Conservation (phyloP, 2,329 filamentous ascomycete genomes). For the Endoconidiophora polonica region DNA sequence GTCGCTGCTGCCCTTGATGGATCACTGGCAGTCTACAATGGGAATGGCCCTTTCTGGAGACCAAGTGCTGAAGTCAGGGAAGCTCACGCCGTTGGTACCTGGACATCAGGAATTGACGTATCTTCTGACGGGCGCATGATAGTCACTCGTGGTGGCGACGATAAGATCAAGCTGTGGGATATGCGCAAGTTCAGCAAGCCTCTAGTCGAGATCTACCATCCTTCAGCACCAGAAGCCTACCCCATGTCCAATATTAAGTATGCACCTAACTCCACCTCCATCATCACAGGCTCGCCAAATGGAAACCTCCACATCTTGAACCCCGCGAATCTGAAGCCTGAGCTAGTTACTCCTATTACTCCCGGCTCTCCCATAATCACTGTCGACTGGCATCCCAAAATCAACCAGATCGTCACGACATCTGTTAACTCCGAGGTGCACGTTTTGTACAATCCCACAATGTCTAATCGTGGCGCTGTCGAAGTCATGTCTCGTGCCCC, state of each 20-base stretch:
- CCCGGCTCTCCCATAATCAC: conserved; percentile 66
- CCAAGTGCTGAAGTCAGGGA: conserved; percentile 70
- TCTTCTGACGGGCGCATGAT: conserved; percentile 82
- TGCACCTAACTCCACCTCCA: conserved; percentile 64
- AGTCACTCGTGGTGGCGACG: conserved; percentile 78
- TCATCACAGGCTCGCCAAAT: conserved; percentile 74
- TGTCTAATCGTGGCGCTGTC: conserved; percentile 65
- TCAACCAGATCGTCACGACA: conserved; percentile 91
- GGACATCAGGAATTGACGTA: conserved; percentile 84
- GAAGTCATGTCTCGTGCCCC: conserved; percentile 84
- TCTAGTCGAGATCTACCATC: conserved; percentile 60
- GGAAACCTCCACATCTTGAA: conserved; percentile 88
- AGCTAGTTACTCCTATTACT: conserved; percentile 78
- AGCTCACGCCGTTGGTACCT: conserved; percentile 67
- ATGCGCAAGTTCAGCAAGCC: conserved; percentile 88
- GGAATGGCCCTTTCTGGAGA: conserved; percentile 69
- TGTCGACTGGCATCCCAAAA: conserved; percentile 79
- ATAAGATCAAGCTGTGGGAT: conserved; percentile 92
- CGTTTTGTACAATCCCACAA: conserved; percentile 76
- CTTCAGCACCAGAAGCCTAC: conserved; percentile 70
- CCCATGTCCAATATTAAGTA: conserved; percentile 79
- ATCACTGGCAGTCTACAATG: conserved; percentile 78
- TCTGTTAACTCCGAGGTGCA: conserved; percentile 83
- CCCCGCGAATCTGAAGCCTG: conserved; percentile 71
- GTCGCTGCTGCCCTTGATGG: conserved; percentile 77